Evolutionary conservation across 768 basidiomycete species (phyloP), one percentile per base, ranked within the genome.

Genomic region (Leucosporidium yakuticum): DNA sequence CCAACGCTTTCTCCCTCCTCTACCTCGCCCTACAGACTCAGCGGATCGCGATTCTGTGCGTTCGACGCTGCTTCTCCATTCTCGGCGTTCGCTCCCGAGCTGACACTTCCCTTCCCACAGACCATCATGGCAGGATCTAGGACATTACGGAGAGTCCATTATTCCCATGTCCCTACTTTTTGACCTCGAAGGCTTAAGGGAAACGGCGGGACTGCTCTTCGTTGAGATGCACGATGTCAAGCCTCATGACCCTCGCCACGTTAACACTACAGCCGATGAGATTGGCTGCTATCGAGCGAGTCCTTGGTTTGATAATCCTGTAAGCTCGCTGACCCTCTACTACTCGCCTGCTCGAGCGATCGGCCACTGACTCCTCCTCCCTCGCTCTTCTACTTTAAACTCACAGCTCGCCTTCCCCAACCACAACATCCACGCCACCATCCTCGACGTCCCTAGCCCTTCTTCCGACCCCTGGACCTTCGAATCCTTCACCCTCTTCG

Each of bases 21-120:
- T 36, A 68, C 47, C 67, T 68, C 50, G 67, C 58, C 0, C 67
- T 55, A n/a, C 19, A 60, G 31, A 68, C 62, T 1, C 67, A 68
- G 39, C 50, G 67, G 6, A 23, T 68, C 34, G 57, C 67, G 0
- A 47, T 68, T 53, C 4, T 68, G 53, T 44, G 17, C 8, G 39
- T 15, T 44, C 39, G 39, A 15, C 39, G 39, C 6, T 44, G 11
- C 39, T 44, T 44, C 39, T 2, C n/a, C 6, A 7, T 15, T 15
- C 39, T 44, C 39, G 39, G 39, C 39, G 39, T 15, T 44, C 39
- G 39, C 8, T 44, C 14, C 14, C 12, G 6, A 12, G 34, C 39
- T 44, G 39, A 44, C 39, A 36, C 6, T 12, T 36, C 34, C 39
- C 17, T 44, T 15, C 3, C 17, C 8, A 8, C 39, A 44, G 39